These are phyloP conservation scores for Russula olivacea DNA, from an alignment of 768 basidiomycete genomes.

Conservation along the genomic window DNA sequence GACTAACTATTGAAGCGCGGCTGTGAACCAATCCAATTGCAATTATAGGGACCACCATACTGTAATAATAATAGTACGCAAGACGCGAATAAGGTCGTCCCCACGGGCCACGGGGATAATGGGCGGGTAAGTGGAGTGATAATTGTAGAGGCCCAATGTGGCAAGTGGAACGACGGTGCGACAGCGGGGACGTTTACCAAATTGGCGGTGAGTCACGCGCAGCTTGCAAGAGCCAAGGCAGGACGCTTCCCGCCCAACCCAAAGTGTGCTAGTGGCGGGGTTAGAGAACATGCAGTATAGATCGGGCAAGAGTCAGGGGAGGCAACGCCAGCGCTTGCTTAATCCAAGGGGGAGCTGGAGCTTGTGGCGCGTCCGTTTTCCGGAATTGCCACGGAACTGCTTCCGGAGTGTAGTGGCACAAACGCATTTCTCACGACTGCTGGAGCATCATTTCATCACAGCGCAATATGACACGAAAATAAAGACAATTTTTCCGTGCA, in stretches of 20 bases:
- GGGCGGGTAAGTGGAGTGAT: too few species aligned
- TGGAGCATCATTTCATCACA: not conserved
- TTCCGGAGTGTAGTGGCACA: not conserved
- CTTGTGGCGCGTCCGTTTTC: not conserved
- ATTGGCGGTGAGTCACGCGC: not conserved
- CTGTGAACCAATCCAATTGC: not conserved
- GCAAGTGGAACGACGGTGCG: not conserved
- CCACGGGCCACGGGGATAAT: too few species aligned
- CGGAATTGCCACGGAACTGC: not conserved
- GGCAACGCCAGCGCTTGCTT: not conserved
- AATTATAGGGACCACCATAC: too few species aligned
- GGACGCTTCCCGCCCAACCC: not conserved
- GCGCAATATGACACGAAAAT: not conserved
- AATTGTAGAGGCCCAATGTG: not conserved
- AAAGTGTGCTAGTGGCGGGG: conserved; percentile 1
- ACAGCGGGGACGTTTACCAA: not conserved
- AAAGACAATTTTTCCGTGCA: not conserved
- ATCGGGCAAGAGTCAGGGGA: not conserved
- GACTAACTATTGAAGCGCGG: not conserved
- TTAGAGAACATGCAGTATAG: not conserved
- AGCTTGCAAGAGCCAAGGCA: not conserved
- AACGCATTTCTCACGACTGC: not conserved
- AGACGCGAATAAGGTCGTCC: not conserved
- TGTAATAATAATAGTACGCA: too few species aligned
- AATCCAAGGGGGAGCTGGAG: not conserved